Evolutionary conservation across 345 rosid species (phyloP).

Genomic region (Moringa oleifera): DNA sequence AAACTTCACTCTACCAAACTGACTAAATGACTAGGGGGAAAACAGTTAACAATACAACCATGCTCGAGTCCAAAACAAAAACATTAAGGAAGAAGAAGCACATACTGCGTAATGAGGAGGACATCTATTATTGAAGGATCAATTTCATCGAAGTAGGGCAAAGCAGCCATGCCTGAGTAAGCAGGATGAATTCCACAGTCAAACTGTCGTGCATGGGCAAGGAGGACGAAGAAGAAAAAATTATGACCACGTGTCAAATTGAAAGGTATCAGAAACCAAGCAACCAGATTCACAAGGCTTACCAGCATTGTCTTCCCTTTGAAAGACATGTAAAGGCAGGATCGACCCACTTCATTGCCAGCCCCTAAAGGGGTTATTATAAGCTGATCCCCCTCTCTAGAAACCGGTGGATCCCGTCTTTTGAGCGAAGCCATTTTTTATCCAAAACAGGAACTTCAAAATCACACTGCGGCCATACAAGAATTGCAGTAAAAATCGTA

Average conservation of each 20-base stretch:
- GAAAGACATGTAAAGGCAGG: slow-evolving; percentile 63
- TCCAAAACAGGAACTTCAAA: too few relatives aligned
- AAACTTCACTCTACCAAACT: too few relatives aligned
- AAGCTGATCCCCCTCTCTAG: slow-evolving; percentile 58
- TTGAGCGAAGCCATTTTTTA: slow-evolving; percentile 69
- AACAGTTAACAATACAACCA: too few relatives aligned
- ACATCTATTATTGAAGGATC: slow-evolving; percentile 67
- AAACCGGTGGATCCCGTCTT: slow-evolving; percentile 42
- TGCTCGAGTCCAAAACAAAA: too few relatives aligned
- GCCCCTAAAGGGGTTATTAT: slow-evolving; percentile 64
- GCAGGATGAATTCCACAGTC: slow-evolving; percentile 77
- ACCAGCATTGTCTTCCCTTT: slow-evolving; percentile 63
- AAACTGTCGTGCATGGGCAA: slow-evolving; percentile 26
- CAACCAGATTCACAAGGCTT: not conserved
- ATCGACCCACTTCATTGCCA: slow-evolving; percentile 73
- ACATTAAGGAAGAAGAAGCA: too few relatives aligned
- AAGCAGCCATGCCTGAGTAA: slow-evolving; percentile 68
- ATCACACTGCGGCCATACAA: too few relatives aligned
- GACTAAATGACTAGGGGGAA: too few relatives aligned
- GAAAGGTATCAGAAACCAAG: too few relatives aligned
- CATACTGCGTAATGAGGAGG: slow-evolving; percentile 71
- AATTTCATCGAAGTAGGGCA: slow-evolving; percentile 74
- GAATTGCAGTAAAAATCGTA: too few relatives aligned
- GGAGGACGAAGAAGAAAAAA: too few relatives aligned
- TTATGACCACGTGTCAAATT: too few relatives aligned